These are phyloP conservation scores for Talaromyces thailandensis DNA, from an alignment of 495 filamentous ascomycete genomes.

Conservation along the genomic window DNA sequence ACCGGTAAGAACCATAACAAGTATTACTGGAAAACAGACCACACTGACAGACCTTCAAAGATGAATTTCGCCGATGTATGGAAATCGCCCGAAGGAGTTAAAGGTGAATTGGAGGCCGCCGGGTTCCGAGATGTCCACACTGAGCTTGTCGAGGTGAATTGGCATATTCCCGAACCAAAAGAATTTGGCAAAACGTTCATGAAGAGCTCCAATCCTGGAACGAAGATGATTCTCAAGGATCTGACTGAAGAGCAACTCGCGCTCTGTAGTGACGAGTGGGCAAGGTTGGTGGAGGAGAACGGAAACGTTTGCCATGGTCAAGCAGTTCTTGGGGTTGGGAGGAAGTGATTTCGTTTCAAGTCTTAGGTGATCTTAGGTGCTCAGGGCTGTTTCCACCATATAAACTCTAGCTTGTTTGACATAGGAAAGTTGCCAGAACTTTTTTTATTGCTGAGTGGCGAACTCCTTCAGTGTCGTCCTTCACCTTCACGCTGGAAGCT, in stretches of 20 bases:
- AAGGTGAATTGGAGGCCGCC: background rate
- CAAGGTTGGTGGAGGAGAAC: background rate
- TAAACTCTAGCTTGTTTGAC: no score
- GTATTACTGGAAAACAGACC: background rate
- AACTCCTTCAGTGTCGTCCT: no score
- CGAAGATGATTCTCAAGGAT: background rate
- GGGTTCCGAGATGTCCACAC: background rate
- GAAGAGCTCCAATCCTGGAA: background rate
- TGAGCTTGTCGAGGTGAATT: background rate
- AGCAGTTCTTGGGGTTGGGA: background rate
- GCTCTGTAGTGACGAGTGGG: background rate
- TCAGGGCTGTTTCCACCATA: background rate
- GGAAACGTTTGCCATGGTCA: conserved; percentile 4
- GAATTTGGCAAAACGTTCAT: background rate
- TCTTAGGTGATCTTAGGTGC: no score
- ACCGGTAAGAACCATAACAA: background rate
- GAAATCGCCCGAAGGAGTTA: background rate
- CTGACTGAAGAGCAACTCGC: background rate
- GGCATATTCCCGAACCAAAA: background rate
- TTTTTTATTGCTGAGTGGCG: no score
- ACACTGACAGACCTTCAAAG: background rate
- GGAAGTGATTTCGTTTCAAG: conserved; percentile 6
- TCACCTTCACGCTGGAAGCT: no score
- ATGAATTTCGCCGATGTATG: background rate
- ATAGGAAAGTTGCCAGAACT: no score